A percentile compares a stretch with the other conserved stretches of the same genome.
These are phyloP conservation scores for Saccharomycopsis hybrid DNA, from an alignment of 1,139 yeast species.

Conservation along the genomic window DNA sequence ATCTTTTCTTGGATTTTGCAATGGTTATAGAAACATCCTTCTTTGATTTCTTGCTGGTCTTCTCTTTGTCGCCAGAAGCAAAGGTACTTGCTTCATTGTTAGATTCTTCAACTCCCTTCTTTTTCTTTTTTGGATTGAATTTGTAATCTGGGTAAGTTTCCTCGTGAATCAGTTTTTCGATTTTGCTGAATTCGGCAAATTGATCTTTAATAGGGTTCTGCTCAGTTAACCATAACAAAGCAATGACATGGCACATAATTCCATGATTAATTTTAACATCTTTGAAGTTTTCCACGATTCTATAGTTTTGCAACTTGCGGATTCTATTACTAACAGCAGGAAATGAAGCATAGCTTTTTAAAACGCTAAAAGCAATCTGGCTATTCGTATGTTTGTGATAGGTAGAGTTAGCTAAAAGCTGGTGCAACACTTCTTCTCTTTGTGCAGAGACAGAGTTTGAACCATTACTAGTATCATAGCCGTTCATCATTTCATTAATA, in stretches of 20 bases:
- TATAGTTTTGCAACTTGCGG: background rate
- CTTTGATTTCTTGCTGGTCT: background rate
- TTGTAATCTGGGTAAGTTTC: constrained; percentile 17
- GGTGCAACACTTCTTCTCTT: too few relatives aligned
- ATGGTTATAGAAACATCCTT: background rate
- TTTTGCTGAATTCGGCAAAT: constrained; percentile 14
- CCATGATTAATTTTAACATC: constrained; percentile 11
- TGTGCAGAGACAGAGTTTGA: background rate
- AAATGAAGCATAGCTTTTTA: background rate
- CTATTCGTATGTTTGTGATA: background rate
- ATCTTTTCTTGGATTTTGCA: background rate
- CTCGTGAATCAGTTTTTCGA: constrained; percentile 17
- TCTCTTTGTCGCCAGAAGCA: background rate
- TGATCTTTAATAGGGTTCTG: background rate
- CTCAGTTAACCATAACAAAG: constrained; percentile 19
- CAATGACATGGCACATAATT: constrained; percentile 15
- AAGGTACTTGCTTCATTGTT: background rate
- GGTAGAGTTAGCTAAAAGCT: too few relatives aligned
- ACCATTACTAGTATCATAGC: background rate
- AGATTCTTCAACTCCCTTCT: too few relatives aligned
- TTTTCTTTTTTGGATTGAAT: constrained; percentile 15
- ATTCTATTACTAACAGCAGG: background rate
- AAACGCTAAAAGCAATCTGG: background rate
- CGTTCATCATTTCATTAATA: background rate
- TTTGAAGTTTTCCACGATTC: background rate